These are phyloP conservation scores for Trichoderma reesei DNA, from an alignment of 495 filamentous ascomycete species.

Conservation along the genomic window DNA sequence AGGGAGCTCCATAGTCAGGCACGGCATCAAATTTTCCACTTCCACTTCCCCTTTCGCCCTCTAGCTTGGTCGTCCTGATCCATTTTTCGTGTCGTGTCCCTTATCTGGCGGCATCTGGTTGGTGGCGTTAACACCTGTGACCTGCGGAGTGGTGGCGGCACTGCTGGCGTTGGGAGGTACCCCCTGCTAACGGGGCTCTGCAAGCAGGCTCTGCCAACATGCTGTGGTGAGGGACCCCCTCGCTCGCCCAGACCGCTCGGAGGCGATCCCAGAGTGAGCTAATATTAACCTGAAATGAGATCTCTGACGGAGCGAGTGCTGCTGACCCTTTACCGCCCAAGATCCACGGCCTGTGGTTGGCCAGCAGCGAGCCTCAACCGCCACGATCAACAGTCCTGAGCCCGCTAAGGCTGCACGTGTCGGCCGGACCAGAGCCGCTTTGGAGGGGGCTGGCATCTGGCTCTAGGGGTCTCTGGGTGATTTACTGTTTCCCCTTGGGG, in stretches of 20 bases:
- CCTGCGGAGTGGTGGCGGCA: not conserved
- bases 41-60: not conserved
- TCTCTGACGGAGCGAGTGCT: not conserved
- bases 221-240: not conserved
- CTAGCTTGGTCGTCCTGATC: not conserved
- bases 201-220: not conserved
- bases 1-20: slow-evolving; percentile 6
- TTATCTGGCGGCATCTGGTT: not conserved
- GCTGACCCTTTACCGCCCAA: not conserved
- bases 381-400: too few species aligned
- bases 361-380: not conserved
- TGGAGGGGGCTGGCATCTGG: too few species aligned
- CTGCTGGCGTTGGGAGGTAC: not conserved
- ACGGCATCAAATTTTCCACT: slow-evolving; percentile 5
- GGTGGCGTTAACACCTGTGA: not conserved
- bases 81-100: not conserved
- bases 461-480: too few species aligned
- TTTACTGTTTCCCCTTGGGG: too few species aligned
- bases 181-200: not conserved
- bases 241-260: not conserved
- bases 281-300: not conserved
- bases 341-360: not conserved
- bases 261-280: not conserved
- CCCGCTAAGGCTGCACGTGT: too few species aligned
- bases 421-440: too few species aligned